Conservation (phyloP, 352 stramenopile species). For the Globisporangium nagaii region DNA sequence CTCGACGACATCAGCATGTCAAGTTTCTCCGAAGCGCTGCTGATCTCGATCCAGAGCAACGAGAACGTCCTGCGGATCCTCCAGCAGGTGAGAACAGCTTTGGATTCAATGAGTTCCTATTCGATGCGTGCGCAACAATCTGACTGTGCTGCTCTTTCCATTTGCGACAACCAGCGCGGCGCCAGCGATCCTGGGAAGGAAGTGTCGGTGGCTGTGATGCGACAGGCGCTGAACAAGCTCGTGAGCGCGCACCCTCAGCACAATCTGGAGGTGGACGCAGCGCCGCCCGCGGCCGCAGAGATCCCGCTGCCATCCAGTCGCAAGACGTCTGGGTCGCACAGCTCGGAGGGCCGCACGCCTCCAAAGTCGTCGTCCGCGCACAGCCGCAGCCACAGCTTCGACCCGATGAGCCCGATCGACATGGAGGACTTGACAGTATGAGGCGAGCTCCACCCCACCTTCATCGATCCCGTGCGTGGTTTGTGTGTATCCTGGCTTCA, state of each 20-base stretch:
- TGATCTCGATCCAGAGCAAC: constrained; percentile 81
- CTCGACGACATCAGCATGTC: constrained; percentile 73
- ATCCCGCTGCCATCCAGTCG: constrained; percentile 16
- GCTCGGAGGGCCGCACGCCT: constrained; percentile 8
- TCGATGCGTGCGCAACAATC: neutral
- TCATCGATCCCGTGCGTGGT: too few relatives aligned
- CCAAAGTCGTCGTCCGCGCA: neutral
- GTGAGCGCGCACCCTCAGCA: constrained; percentile 70
- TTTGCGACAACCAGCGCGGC: constrained; percentile 25
- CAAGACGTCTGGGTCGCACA: constrained; percentile 10
- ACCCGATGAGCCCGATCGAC: constrained; percentile 16
- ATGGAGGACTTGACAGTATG: constrained; percentile 24
- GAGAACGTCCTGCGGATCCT: constrained; percentile 79
- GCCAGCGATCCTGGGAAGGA: constrained; percentile 56
- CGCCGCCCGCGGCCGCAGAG: constrained; percentile 9
- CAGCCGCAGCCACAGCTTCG: constrained; percentile 10
- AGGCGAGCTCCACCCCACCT: too few relatives aligned
- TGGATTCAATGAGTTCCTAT: neutral
- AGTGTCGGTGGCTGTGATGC: constrained; percentile 55
- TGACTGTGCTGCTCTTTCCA: neutral
- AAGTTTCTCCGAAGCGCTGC: constrained; percentile 63
- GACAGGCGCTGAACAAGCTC: constrained; percentile 69
- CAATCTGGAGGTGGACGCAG: constrained; percentile 61
- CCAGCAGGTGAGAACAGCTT: constrained; percentile 41
- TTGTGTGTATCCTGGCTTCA: constrained; percentile 7